A percentile compares a stretch with the other conserved stretches of the same genome.
phyloP scores from a whole-genome alignment of 768 basidiomycete species.

The Auriscalpium vulgare region DNA sequence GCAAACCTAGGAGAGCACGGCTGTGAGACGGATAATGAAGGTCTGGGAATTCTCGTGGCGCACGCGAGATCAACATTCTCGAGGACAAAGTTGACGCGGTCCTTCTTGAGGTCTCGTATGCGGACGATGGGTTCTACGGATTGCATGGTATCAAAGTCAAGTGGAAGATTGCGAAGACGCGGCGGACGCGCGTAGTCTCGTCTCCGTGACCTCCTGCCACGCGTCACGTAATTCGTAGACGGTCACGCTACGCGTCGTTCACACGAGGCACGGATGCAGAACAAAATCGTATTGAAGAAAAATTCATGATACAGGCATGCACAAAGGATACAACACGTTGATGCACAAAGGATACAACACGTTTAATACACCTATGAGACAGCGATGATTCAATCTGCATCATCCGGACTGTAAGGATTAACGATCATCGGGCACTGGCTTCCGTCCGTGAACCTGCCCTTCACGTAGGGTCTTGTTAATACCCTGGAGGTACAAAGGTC shows the following conservation, averaged over 20 bases:
- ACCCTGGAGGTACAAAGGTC: not conserved
- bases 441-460: slow-evolving; percentile 9
- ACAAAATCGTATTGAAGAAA: no score
- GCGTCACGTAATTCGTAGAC: no score
- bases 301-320: no score
- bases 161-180: not conserved
- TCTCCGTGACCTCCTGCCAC: no score
- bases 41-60: slow-evolving; percentile 21
- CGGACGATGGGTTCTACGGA: slow-evolving; percentile 56
- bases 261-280: no score
- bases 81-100: slow-evolving; percentile 85
- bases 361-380: no score
- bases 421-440: slow-evolving; percentile 15
- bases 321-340: no score
- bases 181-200: no score
- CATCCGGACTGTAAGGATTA: not conserved
- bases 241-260: no score
- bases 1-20: slow-evolving; percentile 54
- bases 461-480: slow-evolving; percentile 13
- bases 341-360: no score
- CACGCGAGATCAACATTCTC: slow-evolving; percentile 96
- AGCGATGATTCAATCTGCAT: not conserved
- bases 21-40: slow-evolving; percentile 11
- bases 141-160: slow-evolving; percentile 21
- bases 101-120: slow-evolving; percentile 78